Evolutionary conservation across 495 filamentous ascomycete genomes (phyloP), one percentile per base, ranked within the genome.

Genomic region (Aspergillus incahuasiensis): DNA sequence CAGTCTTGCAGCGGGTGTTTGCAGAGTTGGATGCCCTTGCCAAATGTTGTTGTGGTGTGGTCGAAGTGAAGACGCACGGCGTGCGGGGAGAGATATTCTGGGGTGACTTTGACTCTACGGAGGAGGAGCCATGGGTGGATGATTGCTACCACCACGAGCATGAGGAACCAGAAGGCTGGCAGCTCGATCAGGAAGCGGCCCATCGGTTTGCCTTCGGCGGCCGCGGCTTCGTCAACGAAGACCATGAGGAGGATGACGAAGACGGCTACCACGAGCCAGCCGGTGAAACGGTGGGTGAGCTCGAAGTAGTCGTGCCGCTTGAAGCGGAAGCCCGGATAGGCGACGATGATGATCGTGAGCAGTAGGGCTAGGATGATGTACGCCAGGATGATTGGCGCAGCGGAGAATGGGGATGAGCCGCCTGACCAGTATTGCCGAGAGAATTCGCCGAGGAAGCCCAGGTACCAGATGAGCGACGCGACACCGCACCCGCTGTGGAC

Each of bases 401-500:
- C 61, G 22, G 72, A 69, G 32, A 71, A 52, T 9, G 24, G 56
- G 2, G 48, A 49, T 9, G 64, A 20, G 43, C 39, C 46, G 5
- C 49, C 57, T 7, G 45, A 45, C 65, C 64, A 72, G 56, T 74
- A 76, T 25, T 80, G 56, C 64, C 65, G 71, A 5, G 82, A 79
- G 39, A 82, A 66, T n/a, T 78, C 54, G 19, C 69, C 71, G 16
- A 82, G 77, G 35, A 81, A 78, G 49, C 79, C 79, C 21, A 83
- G 60, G 68, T 88, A 91, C 89, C 89, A 94, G 22, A 85, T 64
- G 0, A 84, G 76, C 1, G 85, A 79, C 13, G 84, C 83, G 3
- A 88, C 74, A 19, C 84, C 87, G 47, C 85, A 86, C 18, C 86
- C 86, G 59, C 81, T 86, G 63, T 92, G 89, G 7, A 90, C 75